Base-by-base conservation (phyloP, 805 yeast species). In the Lachancea cidri region DNA sequence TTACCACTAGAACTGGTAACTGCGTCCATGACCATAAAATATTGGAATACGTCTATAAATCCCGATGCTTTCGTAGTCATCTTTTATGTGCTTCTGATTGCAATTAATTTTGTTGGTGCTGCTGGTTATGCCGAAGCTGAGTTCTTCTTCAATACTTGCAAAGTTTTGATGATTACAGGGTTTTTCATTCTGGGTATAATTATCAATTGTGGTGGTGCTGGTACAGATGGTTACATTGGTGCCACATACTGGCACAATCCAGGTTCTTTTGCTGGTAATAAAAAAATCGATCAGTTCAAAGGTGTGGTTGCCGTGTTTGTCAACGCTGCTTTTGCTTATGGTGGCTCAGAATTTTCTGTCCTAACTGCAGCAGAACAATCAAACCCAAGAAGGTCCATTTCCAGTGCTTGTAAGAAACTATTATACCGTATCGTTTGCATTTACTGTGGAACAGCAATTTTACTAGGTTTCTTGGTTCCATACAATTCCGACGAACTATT, bases 1-100 rank as follows among this genome's bases (percentile, higher is more conserved):
- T 69, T 80, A 40, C 78, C 84, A 2, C 67, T 80, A 36, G 86
- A 80, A 55, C 67, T 79, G 53, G 83, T 79, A 24, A 77, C 84
- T 18, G 83, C 83, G 17, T 67, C 79, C 32, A 72, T 77, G 68
- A 78, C 84, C 20, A 70, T 80, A 42, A 64, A 72, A 47, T 79
- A 66, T 58, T 80, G 86, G 86, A 67, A 66, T 15, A 63, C 68
- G 3, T 46, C 58, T 14, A 67, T 79, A 38, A 72, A 77, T 52
- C 66, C 83, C 2, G 82, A 77, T 50, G 76, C 71, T 3, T 80
- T 74, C 60, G 81, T 80, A 16, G 65, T 71, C 1, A 72, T 79
- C 3, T 76, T 80, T 53, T 72, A 66, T 39, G 53, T 65, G 11
- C 60, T 77, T 5, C 66, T 80, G 22, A 50, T 73, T 7, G 43